Evolutionary conservation across 176 grass and related monocot species (phyloP).

Genomic region (Alopecurus myosuroides): DNA sequence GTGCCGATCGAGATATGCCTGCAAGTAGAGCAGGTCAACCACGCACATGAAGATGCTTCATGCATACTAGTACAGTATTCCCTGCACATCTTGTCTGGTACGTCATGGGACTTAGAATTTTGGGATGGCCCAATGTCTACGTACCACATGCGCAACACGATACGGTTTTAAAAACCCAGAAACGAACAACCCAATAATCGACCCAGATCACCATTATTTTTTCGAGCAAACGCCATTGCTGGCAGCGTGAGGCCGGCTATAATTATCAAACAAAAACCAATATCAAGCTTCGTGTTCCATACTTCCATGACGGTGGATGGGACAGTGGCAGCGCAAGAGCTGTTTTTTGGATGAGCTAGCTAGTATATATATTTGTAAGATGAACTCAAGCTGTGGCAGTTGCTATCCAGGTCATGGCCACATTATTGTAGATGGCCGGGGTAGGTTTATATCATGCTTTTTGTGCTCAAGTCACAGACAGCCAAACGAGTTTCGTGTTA

Average conservation of each 20-base stretch:
- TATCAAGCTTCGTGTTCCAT: background rate
- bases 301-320: conserved; percentile 11
- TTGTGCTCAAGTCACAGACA: background rate
- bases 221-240: background rate
- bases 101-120: background rate
- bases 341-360: background rate
- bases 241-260: background rate
- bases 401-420: background rate
- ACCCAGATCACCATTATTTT: background rate
- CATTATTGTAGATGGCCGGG: background rate
- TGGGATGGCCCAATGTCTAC: background rate
- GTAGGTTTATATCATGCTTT: background rate
- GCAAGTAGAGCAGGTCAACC: background rate
- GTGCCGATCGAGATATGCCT: background rate
- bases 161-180: background rate
- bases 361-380: background rate
- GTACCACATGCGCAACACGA: background rate
- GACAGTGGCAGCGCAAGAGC: background rate
- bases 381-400: conserved; percentile 9
- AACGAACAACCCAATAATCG: background rate
- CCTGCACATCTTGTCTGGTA: background rate
- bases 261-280: background rate
- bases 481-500: background rate
- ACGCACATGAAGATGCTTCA: background rate
- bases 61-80: background rate